phyloP scores from a whole-genome alignment of 129 eudicot species.

The Kitagawia praeruptora region DNA sequence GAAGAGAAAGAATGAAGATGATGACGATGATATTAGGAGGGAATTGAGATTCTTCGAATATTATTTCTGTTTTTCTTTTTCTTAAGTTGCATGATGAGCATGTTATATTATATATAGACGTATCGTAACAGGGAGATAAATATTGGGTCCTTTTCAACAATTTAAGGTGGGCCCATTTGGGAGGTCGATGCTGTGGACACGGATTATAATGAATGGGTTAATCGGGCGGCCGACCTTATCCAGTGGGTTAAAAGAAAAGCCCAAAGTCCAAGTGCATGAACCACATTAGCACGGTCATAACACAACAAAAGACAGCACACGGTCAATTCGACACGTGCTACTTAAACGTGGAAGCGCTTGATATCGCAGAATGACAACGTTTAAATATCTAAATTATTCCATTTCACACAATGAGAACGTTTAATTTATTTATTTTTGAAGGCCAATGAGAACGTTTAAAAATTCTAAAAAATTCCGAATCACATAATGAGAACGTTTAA shows the following conservation, averaged over 20 bases:
- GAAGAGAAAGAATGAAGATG: background rate
- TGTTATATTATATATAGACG: constrained; percentile 26
- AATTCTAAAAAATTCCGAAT: too few species aligned
- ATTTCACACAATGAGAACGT: too few species aligned
- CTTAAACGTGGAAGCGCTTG: background rate
- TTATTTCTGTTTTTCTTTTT: constrained; percentile 1
- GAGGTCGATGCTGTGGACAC: constrained; percentile 33
- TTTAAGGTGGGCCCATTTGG: constrained; percentile 11
- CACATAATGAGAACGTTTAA: too few species aligned
- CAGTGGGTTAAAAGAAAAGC: constrained; percentile 18
- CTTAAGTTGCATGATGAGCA: constrained; percentile 14
- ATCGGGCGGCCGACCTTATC: constrained; percentile 38
- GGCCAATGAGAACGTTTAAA: too few species aligned
- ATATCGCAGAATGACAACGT: background rate
- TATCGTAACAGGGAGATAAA: constrained; percentile 28
- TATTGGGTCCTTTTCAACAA: constrained; percentile 55
- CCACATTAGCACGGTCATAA: constrained; percentile 22
- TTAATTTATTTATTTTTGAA: too few species aligned
- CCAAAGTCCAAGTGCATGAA: constrained; percentile 33
- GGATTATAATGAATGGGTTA: background rate
- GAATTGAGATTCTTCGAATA: background rate
- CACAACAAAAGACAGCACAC: background rate
- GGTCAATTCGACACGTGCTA: constrained; percentile 19
- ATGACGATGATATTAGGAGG: background rate
- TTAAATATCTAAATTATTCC: too few species aligned